Conservation (phyloP, 371 early-diverging fungal species). For the Mucor circinelloides region DNA sequence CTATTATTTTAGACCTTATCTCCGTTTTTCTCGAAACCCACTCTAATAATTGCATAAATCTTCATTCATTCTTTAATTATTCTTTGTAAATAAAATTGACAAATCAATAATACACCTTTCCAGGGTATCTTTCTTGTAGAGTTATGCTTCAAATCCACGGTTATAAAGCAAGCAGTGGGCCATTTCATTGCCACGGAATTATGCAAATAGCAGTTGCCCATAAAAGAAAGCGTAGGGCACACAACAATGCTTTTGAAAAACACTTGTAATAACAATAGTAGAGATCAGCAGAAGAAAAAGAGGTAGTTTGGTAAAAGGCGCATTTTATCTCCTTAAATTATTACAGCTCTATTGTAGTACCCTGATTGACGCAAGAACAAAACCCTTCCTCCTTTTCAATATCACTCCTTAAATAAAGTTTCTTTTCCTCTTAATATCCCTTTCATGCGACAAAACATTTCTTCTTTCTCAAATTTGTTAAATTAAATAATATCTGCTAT, state of each 20-base stretch:
- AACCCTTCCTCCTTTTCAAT: neutral
- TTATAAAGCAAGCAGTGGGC: too few relatives aligned
- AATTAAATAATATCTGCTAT: neutral
- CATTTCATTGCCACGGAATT: too few relatives aligned
- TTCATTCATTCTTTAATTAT: neutral
- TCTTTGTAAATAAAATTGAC: neutral
- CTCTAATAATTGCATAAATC: neutral
- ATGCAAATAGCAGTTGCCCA: too few relatives aligned
- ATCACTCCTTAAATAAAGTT: neutral
- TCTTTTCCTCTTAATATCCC: neutral
- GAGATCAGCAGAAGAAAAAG: too few relatives aligned
- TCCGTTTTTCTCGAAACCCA: neutral
- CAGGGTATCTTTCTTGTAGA: neutral
- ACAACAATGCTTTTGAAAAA: neutral
- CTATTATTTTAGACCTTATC: neutral
- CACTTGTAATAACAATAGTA: neutral
- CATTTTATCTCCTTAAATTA: neutral
- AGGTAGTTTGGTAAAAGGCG: neutral
- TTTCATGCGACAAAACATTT: neutral
- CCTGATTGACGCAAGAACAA: neutral
- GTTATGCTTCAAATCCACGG: too few relatives aligned
- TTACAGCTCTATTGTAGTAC: neutral
- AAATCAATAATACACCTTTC: neutral
- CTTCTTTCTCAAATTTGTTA: neutral
- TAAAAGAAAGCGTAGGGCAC: too few relatives aligned